A percentile compares a stretch with the other conserved stretches of the same genome.
phyloP scores from a whole-genome alignment of 192 early-diverging fungal genomes.

The Coemansia sp. region DNA sequence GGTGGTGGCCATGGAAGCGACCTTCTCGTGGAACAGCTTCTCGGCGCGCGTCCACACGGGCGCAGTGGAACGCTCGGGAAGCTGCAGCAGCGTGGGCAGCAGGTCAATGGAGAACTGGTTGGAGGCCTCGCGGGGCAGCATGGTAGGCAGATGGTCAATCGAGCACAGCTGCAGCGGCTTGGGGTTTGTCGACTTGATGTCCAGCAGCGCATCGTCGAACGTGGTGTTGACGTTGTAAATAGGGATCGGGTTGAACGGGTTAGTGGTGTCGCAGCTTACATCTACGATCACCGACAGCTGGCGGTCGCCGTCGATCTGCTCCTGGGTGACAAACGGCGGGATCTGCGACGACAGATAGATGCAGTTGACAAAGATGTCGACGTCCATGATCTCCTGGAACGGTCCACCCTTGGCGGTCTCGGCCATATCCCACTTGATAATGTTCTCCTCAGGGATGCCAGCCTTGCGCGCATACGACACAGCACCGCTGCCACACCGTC shows the following conservation, averaged over 20 bases:
- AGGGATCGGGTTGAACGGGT: conserved; percentile 97
- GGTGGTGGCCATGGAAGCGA: conserved; percentile 56
- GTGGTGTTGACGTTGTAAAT: conserved; percentile 91
- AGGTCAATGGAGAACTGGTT: conserved; percentile 87
- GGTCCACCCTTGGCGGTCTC: conserved; percentile 93
- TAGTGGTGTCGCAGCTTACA: conserved; percentile 95
- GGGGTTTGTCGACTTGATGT: conserved; percentile 56
- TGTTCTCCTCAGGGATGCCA: conserved; percentile 82
- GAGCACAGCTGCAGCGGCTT: conserved; percentile 85
- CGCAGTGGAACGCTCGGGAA: conserved; percentile 64
- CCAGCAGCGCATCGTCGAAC: conserved; percentile 87
- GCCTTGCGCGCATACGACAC: conserved; percentile 76
- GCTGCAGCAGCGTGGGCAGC: conserved; percentile 76
- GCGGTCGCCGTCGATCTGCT: conserved; percentile 70
- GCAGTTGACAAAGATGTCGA: conserved; percentile 98
- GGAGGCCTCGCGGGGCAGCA: conserved; percentile 89
- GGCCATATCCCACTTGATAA: conserved; percentile 93
- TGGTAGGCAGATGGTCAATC: conserved; percentile 95
- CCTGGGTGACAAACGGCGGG: conserved; percentile 89
- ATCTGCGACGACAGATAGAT: conserved; percentile 93
- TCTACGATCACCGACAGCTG: conserved; percentile 84
- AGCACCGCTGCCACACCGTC: conserved; percentile 92
- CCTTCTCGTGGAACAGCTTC: conserved; percentile 80
- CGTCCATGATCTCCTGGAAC: conserved; percentile 82
- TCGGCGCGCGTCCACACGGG: conserved; percentile 84